Base-by-base conservation (phyloP, 2,329 filamentous ascomycete species). In the Ascosphaera acerosa region DNA sequence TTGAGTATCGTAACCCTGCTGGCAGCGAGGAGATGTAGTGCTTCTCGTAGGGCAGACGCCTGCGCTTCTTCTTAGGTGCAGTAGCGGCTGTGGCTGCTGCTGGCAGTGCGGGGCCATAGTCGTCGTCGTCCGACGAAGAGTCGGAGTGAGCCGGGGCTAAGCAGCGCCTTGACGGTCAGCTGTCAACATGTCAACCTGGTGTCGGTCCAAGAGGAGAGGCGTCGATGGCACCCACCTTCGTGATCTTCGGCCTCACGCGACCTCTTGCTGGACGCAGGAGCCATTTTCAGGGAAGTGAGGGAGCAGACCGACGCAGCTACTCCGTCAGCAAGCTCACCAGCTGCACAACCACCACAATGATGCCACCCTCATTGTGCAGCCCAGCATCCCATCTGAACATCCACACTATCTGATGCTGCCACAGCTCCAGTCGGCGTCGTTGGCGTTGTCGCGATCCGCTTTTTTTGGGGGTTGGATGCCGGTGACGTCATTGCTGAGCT, bases 1-100 rank as follows among this genome's bases (percentile, higher is more conserved):
- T 90, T 35, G 76, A 90, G 55, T 97, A 97, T 29, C 78, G 74
- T 22, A 62, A 45, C 14, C 78, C 76, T 31, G 66, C 67, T 3
- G 87, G 87, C 22, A 97, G 64, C 23, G 87, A 84, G 35, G 78
- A 77, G 38, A 94, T 60, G 53, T 92, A 94, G 44, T 94, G 70
- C 51, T 87, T 91, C 55, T 94, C 84, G 57, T 92, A 84, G 2
- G 78, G 80, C 2, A 97, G 69, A 42, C 77, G 77, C 43, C 82
- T 68, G 38, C 77, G 72, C 57, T 91, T 92, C 64, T 89, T 90
- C 59, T 84, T 84, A 33, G 70, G 76, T n/a, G n/a, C n/a, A n/a
- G n/a, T n/a, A n/a, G n/a, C n/a, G n/a, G n/a, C n/a, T n/a, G n/a
- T n/a, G 2, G 72, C 71, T 31, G 71, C 65, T 2, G 80, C 75